Percentiles rank a stretch among this genome's conserved stretches.
Conservation (phyloP, 371 early-diverging fungal genomes). For the Dichotomocladium elegans region DNA sequence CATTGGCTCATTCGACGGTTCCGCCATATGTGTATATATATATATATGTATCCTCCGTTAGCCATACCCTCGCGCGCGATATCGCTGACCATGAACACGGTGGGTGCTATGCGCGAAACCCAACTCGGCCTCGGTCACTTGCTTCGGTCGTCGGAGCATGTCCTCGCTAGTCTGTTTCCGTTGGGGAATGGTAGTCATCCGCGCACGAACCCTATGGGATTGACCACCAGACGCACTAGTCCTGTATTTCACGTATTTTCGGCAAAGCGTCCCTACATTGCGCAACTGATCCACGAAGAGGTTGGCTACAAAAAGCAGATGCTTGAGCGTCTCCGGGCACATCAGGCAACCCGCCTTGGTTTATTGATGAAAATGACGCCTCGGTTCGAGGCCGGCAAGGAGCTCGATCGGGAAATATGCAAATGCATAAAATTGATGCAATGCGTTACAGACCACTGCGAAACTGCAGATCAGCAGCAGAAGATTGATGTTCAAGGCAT, state of each 20-base stretch:
- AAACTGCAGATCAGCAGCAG: not conserved
- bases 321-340: conserved; percentile 48
- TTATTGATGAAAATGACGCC: conserved; percentile 37
- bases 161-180: conserved; percentile 34
- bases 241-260: conserved; percentile 4
- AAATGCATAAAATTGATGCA: conserved; percentile 13
- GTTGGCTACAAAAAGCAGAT: conserved; percentile 51
- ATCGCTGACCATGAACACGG: conserved; percentile 23
- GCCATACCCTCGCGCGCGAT: conserved; percentile 46
- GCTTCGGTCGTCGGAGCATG: conserved; percentile 20
- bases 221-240: too few relatives aligned
- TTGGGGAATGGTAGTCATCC: conserved; percentile 7
- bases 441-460: conserved; percentile 5
- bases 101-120: conserved; percentile 7
- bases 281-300: conserved; percentile 60
- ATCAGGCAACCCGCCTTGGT: conserved; percentile 66
- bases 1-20: too few relatives aligned
- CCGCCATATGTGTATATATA: too few relatives aligned
- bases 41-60: conserved; percentile 4
- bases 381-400: conserved; percentile 12
- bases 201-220: not conserved
- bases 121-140: conserved; percentile 17
- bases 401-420: not conserved
- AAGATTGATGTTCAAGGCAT: not conserved
- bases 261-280: conserved; percentile 33